Evolutionary conservation across 768 basidiomycete species (phyloP).

Genomic region (Leccinellum rugosiceps): DNA sequence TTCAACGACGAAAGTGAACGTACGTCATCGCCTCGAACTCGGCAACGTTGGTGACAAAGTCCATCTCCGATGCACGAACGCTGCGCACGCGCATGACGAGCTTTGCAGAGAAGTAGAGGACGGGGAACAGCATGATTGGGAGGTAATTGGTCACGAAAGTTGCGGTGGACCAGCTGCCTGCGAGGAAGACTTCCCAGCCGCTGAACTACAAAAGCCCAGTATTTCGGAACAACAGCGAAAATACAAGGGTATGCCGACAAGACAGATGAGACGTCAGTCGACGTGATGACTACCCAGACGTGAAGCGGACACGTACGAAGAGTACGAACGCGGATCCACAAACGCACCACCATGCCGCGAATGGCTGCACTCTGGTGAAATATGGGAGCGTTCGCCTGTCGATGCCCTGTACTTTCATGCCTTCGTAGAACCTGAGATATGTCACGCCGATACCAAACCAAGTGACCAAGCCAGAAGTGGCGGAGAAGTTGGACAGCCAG

Average conservation of each 20-base stretch:
- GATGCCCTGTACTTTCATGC: constrained; percentile 48
- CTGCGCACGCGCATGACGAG: constrained; percentile 7
- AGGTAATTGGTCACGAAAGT: constrained; percentile 44
- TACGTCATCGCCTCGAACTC: constrained; percentile 32
- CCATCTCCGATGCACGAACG: constrained; percentile 21
- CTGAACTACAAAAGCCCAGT: constrained; percentile 29
- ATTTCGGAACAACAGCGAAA: neutral
- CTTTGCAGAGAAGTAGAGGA: constrained; percentile 38
- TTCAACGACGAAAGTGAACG: neutral
- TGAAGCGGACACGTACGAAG: constrained; percentile 30
- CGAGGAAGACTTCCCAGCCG: constrained; percentile 41
- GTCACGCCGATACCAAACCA: constrained; percentile 46
- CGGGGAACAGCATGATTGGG: constrained; percentile 43
- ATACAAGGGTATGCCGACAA: neutral
- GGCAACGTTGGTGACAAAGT: constrained; percentile 21
- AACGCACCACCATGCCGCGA: constrained; percentile 36
- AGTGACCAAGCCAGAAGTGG: constrained; percentile 40
- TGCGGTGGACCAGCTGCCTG: constrained; percentile 35
- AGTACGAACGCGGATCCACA: constrained; percentile 27
- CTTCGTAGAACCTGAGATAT: constrained; percentile 46
- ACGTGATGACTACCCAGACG: too few relatives aligned
- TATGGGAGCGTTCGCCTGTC: constrained; percentile 48
- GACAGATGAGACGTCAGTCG: neutral
- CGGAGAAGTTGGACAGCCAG: constrained; percentile 37
- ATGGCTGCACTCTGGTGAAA: constrained; percentile 39